phyloP scores from a whole-genome alignment of 2,329 filamentous ascomycete genomes.

The Sporothrix variecibatus region DNA sequence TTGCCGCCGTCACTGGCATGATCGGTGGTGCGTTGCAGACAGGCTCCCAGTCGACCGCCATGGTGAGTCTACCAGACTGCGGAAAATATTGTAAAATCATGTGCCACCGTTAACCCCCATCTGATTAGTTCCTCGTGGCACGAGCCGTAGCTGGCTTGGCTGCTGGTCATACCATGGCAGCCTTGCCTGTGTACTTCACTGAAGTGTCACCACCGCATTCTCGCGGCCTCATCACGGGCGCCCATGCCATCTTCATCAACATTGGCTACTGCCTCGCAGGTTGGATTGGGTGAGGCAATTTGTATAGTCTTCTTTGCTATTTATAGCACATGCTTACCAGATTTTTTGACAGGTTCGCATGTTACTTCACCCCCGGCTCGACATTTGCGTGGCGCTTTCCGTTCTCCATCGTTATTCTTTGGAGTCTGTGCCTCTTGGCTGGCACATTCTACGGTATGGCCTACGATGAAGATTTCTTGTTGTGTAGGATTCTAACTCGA shows the following conservation, averaged over 20 bases:
- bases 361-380: neutral
- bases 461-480: neutral
- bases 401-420: neutral
- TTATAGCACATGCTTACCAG: neutral
- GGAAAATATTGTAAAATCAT: neutral
- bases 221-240: conserved; percentile 21
- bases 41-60: neutral
- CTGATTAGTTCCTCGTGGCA: neutral
- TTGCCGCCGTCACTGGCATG: neutral
- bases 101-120: neutral
- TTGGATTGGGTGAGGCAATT: conserved; percentile 21
- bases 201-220: conserved; percentile 15
- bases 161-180: neutral
- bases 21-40: neutral
- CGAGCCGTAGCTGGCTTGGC: neutral
- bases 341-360: neutral
- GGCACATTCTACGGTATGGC: neutral
- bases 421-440: neutral
- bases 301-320: neutral
- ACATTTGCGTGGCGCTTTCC: neutral
- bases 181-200: neutral
- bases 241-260: conserved; percentile 25
- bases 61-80: neutral
- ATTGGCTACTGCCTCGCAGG: conserved; percentile 18
- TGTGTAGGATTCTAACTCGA: neutral